Evolutionary conservation across 139 green algal genomes (phyloP), one percentile per base, ranked within the genome.

Genomic region (Chlamydomonas schloesseri): DNA sequence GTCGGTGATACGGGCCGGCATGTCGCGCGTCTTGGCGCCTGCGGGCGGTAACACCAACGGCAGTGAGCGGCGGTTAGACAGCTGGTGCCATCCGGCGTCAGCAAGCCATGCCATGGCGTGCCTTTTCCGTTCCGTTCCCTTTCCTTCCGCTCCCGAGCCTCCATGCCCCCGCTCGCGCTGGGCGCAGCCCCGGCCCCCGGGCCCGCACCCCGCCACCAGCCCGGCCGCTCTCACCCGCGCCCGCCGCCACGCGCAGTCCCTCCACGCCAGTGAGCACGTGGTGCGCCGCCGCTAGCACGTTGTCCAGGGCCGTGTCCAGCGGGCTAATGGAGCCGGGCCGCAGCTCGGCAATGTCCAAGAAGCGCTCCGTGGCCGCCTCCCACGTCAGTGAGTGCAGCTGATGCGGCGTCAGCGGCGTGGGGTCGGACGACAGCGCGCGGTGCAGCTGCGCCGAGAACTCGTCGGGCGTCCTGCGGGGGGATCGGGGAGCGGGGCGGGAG

Each of bases 281-380:
- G 89, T 97, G 93, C 33, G 92, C 89, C 5, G 73, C 73, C 34
- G 85, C 94, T 46, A 93, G 87, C 24, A 96, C 80, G 36, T 82
- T 93, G 89, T 98, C 96, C 58, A 96, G 74, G 31, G 90, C 82
- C 81, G 89, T 74, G 74, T 98, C 95, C 69, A 89, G 88, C 20
- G 87, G 84, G 46, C 65, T 46, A 1, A 84, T 74, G 37, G 64
- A 26, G n/a, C 78, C 78, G 29, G 78, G 78, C 18, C 62, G 73
- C 55, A 98, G 83, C 88, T 97, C 95, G 3, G 94, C 95, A 2
- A 95, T 93, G 71, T 98, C 91, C 74, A 99, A 88, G 91, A 99
- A 99, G 58, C 97, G 93, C 83, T 99, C 94, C 2, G 97, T 99
- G 53, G 97, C 97, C 8, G 96, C 97, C 93, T 99, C 97, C 97